A percentile compares a stretch with the other conserved stretches of the same genome.
phyloP scores from a whole-genome alignment of 345 rosid genomes.

The Sonneratia alba region DNA sequence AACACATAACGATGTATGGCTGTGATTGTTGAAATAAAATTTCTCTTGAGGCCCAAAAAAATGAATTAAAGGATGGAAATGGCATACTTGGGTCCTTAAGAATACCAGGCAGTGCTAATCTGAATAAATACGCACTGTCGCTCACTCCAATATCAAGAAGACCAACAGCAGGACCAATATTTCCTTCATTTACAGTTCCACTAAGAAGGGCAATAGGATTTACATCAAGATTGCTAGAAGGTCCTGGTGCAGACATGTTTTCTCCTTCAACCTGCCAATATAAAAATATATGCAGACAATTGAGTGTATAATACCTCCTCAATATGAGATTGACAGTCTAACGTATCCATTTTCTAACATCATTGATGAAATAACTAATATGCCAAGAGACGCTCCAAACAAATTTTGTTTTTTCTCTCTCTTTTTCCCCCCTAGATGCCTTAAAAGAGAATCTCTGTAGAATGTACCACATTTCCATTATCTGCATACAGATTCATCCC shows the following conservation, averaged over 20 bases:
- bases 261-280: background rate
- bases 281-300: slow-evolving; percentile 1
- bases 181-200: slow-evolving; percentile 57
- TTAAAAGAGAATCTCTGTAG: background rate
- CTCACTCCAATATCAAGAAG: slow-evolving; percentile 55
- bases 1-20: no score
- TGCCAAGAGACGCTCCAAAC: background rate
- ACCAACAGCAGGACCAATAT: slow-evolving; percentile 48
- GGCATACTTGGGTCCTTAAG: slow-evolving; percentile 38
- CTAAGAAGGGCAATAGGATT: slow-evolving; percentile 22
- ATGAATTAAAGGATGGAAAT: background rate
- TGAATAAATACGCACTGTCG: slow-evolving; percentile 54
- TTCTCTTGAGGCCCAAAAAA: background rate
- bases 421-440: background rate
- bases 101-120: slow-evolving; percentile 60
- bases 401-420: no score
- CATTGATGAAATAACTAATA: background rate
- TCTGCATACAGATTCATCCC: background rate
- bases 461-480: background rate
- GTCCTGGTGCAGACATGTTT: slow-evolving; percentile 17
- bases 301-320: background rate
- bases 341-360: background rate
- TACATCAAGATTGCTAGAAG: slow-evolving; percentile 12
- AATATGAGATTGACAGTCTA: background rate
- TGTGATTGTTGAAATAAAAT: no score